Base-by-base conservation (phyloP, 139 green algal species). In the Monoraphidium neglectum region DNA sequence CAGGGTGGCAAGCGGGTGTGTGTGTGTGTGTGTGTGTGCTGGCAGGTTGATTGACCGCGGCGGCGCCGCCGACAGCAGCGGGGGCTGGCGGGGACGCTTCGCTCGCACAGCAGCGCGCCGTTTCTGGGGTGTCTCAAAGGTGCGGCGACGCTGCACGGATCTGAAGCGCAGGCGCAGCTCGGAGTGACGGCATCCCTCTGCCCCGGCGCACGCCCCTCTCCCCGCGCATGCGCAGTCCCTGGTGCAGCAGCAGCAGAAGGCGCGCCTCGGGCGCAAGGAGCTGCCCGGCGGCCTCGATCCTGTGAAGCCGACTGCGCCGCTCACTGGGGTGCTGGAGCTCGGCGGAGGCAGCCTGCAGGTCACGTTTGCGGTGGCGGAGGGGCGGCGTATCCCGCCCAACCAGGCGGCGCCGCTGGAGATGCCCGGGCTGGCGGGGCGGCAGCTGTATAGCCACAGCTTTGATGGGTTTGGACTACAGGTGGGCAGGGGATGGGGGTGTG, bases 291-390 rank as follows among this genome's bases (percentile, higher is more conserved):
- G 72, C 72, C 51, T 35, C 51, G 64, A 36, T 36, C 46, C 30
- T 28, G 36, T 35, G 43, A 73, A 61, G 40, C 49, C 63, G 51
- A 64, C 73, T 23, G 43, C 65, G 43, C 65, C 75, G 4, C 66
- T 80, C 53, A n/a, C 38, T 51, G 80, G 80, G 1, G 80, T 90
- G 28, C 35, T 90, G 53, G 86, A 90, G 67, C 72, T 90, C 60
- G 86, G 86, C 1, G 86, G 86, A 15, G 86, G 74, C 38, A 83
- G 70, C 33, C 73, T 90, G 53, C 86, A 90, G 80, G 49, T 90
- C 37, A 74, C 68, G 1, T 46, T 74, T 46, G n/a, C 63, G 53
- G 33, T 60, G 21, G 35, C 40, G 15, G 40, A 49, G 26, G 18
- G 23, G 49, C 73, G 43, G 43, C 8, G 12, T 8, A 51, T 73